Evolutionary conservation across 1,284 basidiomycete species (phyloP), one percentile per base, ranked within the genome.

Genomic region (Caloboletus inedulis): DNA sequence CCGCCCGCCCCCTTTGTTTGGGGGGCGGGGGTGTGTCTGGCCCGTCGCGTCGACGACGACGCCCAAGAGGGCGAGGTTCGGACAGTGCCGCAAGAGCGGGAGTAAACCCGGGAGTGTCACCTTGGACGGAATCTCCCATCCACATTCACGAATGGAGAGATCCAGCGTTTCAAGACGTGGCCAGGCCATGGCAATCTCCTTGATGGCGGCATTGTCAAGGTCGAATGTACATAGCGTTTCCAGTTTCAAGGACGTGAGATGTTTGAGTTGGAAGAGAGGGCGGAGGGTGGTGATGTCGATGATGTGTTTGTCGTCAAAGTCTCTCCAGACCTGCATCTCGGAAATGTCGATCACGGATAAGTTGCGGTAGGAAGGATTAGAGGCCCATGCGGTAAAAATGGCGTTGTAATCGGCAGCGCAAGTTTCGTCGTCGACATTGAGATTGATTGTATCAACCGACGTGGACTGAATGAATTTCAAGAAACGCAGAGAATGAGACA

Each of bases 381-480:
- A 47, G 33, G 59, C 62, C 62, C 65, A 68, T 9, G 37, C 7
- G 2, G 59, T 47, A 39, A 64, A 64, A 14, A 66, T 64, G 42
- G 36, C 29, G 6, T 59, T 40, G 31, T 68, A 64, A 46, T 62
- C 62, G 14, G 57, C 48, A 43, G 65, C 63, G 31, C 59, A 61
- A 2, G 59, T 66, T 62, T 64, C 65, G 47, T 64, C 63, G 45
- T 64, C 65, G 42, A 64, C 43, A 30, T 68, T 64, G 59, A 66
- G 63, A 62, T 66, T 68, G 40, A 64, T 68, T 58, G 63, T 66
- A 62, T 66, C 63, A 54, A 68, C 52, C 27, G 56, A 62, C 35
- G 60, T 54, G 31, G 65, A 64, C 37, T 60, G 54, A 34, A 68
- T 52, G 55, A 66, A 60, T 50, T 66, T 47, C 41, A 68, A 19